phyloP scores from a whole-genome alignment of 2,329 filamentous ascomycete species.

The Didymosphaeria variabile region DNA sequence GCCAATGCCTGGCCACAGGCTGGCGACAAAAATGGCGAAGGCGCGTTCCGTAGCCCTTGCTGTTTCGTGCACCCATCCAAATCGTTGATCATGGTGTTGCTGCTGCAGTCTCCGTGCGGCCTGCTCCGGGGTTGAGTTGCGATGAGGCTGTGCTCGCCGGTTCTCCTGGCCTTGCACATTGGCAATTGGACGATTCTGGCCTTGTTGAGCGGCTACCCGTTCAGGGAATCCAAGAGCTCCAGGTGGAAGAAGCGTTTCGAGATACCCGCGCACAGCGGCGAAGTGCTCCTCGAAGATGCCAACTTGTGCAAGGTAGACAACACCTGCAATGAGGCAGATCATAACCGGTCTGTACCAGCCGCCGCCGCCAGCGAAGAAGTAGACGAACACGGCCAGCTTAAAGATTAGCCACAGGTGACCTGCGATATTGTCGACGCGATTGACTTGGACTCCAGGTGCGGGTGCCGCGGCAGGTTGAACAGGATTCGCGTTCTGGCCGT shows the following conservation, averaged over 20 bases:
- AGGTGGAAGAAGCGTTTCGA: conserved; percentile 53
- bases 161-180: conserved; percentile 10
- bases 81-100: conserved; percentile 41
- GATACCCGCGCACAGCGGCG: conserved; percentile 51
- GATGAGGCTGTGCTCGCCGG: conserved; percentile 15
- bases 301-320: conserved; percentile 54
- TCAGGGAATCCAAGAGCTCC: conserved; percentile 29
- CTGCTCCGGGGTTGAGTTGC: conserved; percentile 52
- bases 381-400: conserved; percentile 66
- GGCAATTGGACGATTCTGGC: conserved; percentile 2
- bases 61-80: conserved; percentile 42
- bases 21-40: conserved; percentile 69
- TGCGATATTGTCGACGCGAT: conserved; percentile 37
- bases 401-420: conserved; percentile 66
- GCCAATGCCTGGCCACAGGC: conserved; percentile 68
- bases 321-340: conserved; percentile 49
- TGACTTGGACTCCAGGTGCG: conserved; percentile 28
- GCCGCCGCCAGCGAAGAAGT: conserved; percentile 61
- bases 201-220: conserved; percentile 12
- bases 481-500: conserved; percentile 14
- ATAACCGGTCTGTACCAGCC: conserved; percentile 53
- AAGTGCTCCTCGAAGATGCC: conserved; percentile 43
- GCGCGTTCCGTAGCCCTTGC: conserved; percentile 63
- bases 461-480: conserved; percentile 9
- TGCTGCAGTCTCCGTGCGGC: conserved; percentile 52